A percentile compares a stretch with the other conserved stretches of the same genome.
phyloP scores from a whole-genome alignment of 73 alveolate genomes.

The Paramecium biaurelia region DNA sequence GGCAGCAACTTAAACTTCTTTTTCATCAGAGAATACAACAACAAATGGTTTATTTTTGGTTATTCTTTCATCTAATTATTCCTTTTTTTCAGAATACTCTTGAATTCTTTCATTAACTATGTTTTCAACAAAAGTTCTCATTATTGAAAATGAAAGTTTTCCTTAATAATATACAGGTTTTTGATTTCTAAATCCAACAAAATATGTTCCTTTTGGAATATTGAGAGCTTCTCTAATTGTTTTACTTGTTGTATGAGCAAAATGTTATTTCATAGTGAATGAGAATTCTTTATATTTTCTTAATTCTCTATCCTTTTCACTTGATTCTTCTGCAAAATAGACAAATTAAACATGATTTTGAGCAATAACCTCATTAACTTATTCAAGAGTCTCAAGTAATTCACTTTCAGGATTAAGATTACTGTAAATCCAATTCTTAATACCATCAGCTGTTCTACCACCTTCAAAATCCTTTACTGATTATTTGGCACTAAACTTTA shows the following conservation, averaged over 20 bases:
- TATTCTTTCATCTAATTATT: not conserved
- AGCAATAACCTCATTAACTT: slow-evolving; percentile 40
- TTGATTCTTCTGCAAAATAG: slow-evolving; percentile 65
- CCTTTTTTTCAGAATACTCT: not conserved
- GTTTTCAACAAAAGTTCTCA: slow-evolving; percentile 33
- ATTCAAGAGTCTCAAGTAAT: slow-evolving; percentile 48
- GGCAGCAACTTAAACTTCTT: not conserved
- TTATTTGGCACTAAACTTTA: slow-evolving; percentile 75
- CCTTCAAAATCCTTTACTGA: slow-evolving; percentile 71
- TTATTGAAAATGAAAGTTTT: not conserved
- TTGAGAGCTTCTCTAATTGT: slow-evolving; percentile 32
- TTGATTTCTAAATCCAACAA: slow-evolving; percentile 14
- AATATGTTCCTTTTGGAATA: not conserved
- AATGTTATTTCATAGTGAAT: slow-evolving; percentile 41
- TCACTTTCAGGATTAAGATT: slow-evolving; percentile 58
- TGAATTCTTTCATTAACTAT: not conserved
- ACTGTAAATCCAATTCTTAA: slow-evolving; percentile 74
- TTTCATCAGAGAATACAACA: not conserved
- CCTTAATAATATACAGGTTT: slow-evolving; percentile 1
- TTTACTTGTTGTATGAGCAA: slow-evolving; percentile 9
- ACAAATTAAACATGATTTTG: slow-evolving; percentile 54
- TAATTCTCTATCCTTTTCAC: slow-evolving; percentile 56
- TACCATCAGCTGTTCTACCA: slow-evolving; percentile 79
- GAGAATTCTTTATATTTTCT: slow-evolving; percentile 42
- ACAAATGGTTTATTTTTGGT: not conserved